Conservation (phyloP, 192 early-diverging fungal genomes). For the Coemansia javaensis region DNA sequence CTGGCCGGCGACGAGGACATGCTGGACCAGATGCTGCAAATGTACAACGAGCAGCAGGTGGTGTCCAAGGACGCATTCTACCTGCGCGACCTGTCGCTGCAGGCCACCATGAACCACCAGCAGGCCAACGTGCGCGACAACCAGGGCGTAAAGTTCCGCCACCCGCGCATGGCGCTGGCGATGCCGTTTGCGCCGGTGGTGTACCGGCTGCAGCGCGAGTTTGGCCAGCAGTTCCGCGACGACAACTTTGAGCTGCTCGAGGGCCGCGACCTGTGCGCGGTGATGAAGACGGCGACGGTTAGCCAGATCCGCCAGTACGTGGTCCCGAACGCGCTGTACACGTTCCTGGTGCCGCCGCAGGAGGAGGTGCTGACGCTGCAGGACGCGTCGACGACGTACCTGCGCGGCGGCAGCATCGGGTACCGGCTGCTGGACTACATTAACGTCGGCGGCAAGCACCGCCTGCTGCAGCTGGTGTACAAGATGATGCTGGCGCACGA, state of each 20-base stretch:
- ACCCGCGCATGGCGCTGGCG: conserved; percentile 60
- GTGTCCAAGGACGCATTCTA: conserved; percentile 68
- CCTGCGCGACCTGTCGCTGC: conserved; percentile 68
- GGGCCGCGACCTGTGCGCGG: conserved; percentile 14
- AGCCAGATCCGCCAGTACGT: conserved; percentile 43
- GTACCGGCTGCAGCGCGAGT: conserved; percentile 34
- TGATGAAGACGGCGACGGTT: conserved; percentile 42
- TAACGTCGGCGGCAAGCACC: conserved; percentile 63
- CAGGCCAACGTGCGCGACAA: conserved; percentile 58
- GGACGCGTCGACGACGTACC: conserved; percentile 44
- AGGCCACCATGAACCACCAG: conserved; percentile 65
- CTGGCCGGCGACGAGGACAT: conserved; percentile 66
- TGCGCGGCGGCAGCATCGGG: conserved; percentile 60
- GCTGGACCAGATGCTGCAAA: conserved; percentile 61
- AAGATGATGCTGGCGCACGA: conserved; percentile 70
- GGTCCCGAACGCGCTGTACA: conserved; percentile 45
- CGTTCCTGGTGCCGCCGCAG: conserved; percentile 39
- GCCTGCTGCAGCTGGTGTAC: conserved; percentile 62
- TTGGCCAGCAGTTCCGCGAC: conserved; percentile 36
- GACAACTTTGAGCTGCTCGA: conserved; percentile 31
- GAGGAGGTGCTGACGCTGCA: conserved; percentile 34
- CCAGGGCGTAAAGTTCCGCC: conserved; percentile 65
- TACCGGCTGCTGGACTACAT: conserved; percentile 67
- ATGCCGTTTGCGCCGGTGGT: conserved; percentile 54
- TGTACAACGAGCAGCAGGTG: conserved; percentile 74